Base-by-base conservation (phyloP, 768 basidiomycete genomes). In the Hericium alpestre region DNA sequence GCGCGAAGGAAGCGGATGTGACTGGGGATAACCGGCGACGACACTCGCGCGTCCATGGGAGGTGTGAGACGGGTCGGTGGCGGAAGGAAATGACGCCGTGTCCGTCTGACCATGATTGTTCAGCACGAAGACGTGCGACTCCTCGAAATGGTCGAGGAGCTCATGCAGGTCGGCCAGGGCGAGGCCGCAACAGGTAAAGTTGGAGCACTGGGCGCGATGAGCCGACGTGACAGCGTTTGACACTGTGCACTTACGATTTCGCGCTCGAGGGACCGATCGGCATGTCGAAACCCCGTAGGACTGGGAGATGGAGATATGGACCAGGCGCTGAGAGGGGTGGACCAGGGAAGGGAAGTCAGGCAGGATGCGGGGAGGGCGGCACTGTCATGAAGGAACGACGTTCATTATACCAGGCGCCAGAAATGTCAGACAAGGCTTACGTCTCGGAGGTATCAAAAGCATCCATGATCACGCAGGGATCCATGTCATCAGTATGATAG, bases 111-210 rank as follows among this genome's bases (percentile, higher is more conserved):
- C 18, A 5, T 2, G 20, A 22, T 43, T 20, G 53, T 16, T 16
- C 16, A 43, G 53, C n/a, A 54, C 39, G 41, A 54, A 66, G 48
- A 73, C 75, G 56, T 73, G 74, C 7, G 66, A 60, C 61, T 73
- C 72, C 59, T 80, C 79, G 52, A 77, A 76, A 59, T 81, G 81
- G 60, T 77, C 75, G 54, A 81, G 69, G 18, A 80, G 71, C 40
- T 72, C 73, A 61, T 80, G 80, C 40, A 80, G 68, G 66, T 78
- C 76, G 5, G 72, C 62, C 32, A 79, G 73, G 20, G 68, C 65
- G 47, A 72, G 67, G 43, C 73, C 75, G 61, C 80, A 80, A 61
- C 80, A 80, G 37, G 70, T 71, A 63, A 76, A 79, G 68, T 80
- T 68, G 40, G 70, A 68, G 58, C 74, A 76, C 72, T 74, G 56